These are phyloP conservation scores for Myxozyma melibiosi DNA, from an alignment of 805 yeast genomes.

Conservation along the genomic window DNA sequence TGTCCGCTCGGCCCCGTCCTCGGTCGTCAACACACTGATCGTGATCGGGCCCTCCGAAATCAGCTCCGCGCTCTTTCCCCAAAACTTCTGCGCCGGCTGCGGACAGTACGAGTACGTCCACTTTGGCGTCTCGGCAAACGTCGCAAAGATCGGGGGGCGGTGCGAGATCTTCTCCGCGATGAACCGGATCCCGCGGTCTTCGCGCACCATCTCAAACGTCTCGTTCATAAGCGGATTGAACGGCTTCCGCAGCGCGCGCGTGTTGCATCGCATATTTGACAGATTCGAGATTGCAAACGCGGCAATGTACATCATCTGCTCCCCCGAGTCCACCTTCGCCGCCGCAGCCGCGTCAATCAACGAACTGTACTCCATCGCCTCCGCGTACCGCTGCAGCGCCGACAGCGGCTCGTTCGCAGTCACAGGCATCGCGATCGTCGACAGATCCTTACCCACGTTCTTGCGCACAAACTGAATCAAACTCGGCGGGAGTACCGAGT, in stretches of 20 bases:
- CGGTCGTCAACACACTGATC: slow-evolving; percentile 55
- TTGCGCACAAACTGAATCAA: slow-evolving; percentile 77
- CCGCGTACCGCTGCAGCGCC: slow-evolving; percentile 76
- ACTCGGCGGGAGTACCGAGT: slow-evolving; percentile 73
- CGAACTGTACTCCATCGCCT: slow-evolving; percentile 72
- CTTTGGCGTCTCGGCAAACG: slow-evolving; percentile 66
- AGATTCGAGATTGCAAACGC: slow-evolving; percentile 78
- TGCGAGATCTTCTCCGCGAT: slow-evolving; percentile 86
- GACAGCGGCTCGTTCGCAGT: slow-evolving; percentile 90
- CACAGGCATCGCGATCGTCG: slow-evolving; percentile 86
- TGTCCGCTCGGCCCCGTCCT: slow-evolving; percentile 20
- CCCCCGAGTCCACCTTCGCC: slow-evolving; percentile 52
- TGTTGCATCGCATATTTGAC: slow-evolving; percentile 71
- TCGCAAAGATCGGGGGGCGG: slow-evolving; percentile 83
- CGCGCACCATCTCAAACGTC: slow-evolving; percentile 85
- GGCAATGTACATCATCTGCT: slow-evolving; percentile 63
- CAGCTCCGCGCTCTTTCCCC: slow-evolving; percentile 92
- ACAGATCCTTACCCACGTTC: slow-evolving; percentile 88
- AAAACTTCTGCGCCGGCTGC: slow-evolving; percentile 81
- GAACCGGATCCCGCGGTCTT: slow-evolving; percentile 73
- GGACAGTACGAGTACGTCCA: slow-evolving; percentile 62
- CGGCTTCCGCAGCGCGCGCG: slow-evolving; percentile 81
- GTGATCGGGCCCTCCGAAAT: slow-evolving; percentile 70
- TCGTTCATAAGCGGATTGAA: slow-evolving; percentile 95
- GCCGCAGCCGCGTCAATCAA: slow-evolving; percentile 66